Evolutionary conservation across 148 eudicot species (phyloP), one percentile per base, ranked within the genome.

Genomic region (Rhododendron ovatum): DNA sequence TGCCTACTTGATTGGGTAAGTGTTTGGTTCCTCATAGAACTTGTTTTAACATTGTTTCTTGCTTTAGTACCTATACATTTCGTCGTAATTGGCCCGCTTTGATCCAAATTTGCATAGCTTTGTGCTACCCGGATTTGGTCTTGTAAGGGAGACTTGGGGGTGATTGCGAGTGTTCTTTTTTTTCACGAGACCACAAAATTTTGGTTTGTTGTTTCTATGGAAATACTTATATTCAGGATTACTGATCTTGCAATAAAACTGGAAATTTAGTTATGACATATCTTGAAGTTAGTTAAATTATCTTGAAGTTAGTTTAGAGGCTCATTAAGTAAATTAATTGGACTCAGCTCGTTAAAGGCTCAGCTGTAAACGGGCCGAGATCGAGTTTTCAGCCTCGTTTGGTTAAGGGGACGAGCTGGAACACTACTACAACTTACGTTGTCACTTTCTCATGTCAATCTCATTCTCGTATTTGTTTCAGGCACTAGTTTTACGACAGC

Each of bases 1-100:
- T 91, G 96, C 84, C 93, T 95, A 51, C 14, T 51, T 51, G 55
- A 51, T 51, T 51, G 55, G 55, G 98, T 95, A 94, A 24, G 35
- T 47, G 15, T n/a, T 26, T 47, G 57, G 26, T 76, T 76, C 80
- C 7, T 76, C 9, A 76, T 75, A 6, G 78, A 75, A 75, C 10
- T 12, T 2, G 6, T 30, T 30, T 71, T 28, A 71, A 55, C 35
- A 5, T 28, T 5, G 39, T 71, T 71, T 71, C 76, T 71, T 75
- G 45, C 24, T 37, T 75, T 37, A 18, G 39, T 39, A 75, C n/a
- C 78, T 37, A 75, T 37, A 61, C 28, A 61, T 22, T 24, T 15
- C 8, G 1, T 61, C 24, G 3, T 61, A 61, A 61, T 61, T 61
- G 11, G 12, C 69, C 28, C 24, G 10, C 69, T 61, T 61, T 61